A percentile compares a stretch with the other conserved stretches of the same genome.
Conservation (phyloP, 257 asterid genomes). For the Petunia secreta region DNA sequence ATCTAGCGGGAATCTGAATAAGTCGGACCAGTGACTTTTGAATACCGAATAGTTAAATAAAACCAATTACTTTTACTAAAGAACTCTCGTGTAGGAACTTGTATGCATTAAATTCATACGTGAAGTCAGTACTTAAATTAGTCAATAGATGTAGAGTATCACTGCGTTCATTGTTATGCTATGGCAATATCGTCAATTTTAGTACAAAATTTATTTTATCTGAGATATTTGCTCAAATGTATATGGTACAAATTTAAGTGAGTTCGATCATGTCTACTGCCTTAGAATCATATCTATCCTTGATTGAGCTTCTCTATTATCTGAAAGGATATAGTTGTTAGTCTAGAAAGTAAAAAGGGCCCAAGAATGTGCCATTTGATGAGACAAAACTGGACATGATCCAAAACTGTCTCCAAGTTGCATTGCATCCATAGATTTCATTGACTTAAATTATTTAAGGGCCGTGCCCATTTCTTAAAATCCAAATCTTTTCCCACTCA, state of each 20-base stretch:
- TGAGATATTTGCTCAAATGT: too few relatives aligned
- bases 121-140: neutral
- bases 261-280: neutral
- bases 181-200: too few relatives aligned
- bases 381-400: constrained; percentile 19
- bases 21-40: too few relatives aligned
- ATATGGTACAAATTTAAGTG: too few relatives aligned
- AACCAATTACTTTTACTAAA: too few relatives aligned
- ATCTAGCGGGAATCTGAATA: too few relatives aligned
- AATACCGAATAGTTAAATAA: too few relatives aligned
- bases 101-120: neutral
- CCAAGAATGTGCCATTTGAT: neutral
- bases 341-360: neutral
- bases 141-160: too few relatives aligned
- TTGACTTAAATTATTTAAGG: neutral
- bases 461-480: neutral
- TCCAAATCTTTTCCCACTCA: neutral
- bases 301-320: neutral
- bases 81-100: neutral
- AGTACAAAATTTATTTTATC: too few relatives aligned
- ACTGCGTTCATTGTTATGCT: too few relatives aligned
- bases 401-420: constrained; percentile 15
- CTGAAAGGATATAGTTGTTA: neutral
- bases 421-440: neutral
- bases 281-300: neutral